phyloP scores from a whole-genome alignment of 2,329 filamentous ascomycete species.

The Ascochyta viciae-villosae region DNA sequence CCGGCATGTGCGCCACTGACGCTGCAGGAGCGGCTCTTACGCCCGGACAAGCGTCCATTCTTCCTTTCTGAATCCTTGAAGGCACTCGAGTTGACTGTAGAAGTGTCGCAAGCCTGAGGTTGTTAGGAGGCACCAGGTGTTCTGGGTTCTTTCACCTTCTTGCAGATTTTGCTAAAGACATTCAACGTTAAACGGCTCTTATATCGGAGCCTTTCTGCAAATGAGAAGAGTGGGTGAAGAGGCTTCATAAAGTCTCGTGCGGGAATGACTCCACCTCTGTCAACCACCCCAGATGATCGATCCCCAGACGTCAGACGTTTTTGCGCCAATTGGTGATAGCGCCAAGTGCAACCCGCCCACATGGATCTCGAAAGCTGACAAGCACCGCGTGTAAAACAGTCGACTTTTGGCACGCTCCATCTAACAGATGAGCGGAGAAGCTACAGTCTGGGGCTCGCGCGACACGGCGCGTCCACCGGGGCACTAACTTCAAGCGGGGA shows the following conservation, averaged over 20 bases:
- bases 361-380: constrained; percentile 1
- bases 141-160: too few relatives aligned
- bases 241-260: not conserved
- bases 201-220: too few relatives aligned
- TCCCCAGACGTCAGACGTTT: constrained; percentile 2
- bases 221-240: constrained; percentile 5
- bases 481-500: constrained; percentile 4
- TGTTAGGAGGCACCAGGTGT: too few relatives aligned
- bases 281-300: not conserved
- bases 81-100: too few relatives aligned
- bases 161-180: too few relatives aligned
- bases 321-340: constrained; percentile 8
- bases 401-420: not conserved
- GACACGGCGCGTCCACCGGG: constrained; percentile 1
- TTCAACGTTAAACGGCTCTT: too few relatives aligned
- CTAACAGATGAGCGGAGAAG: constrained; percentile 6
- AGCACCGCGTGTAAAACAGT: not conserved
- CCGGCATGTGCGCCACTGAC: constrained; percentile 13
- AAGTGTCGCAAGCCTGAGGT: too few relatives aligned
- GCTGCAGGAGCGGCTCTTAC: constrained; percentile 7
- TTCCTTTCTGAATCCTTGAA: too few relatives aligned
- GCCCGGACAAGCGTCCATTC: not conserved
- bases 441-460: not conserved
- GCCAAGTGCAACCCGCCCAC: not conserved
- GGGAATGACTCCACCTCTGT: not conserved